Evolutionary conservation across 306 rosid species (phyloP).

Genomic region (Fragaria ananassa): DNA sequence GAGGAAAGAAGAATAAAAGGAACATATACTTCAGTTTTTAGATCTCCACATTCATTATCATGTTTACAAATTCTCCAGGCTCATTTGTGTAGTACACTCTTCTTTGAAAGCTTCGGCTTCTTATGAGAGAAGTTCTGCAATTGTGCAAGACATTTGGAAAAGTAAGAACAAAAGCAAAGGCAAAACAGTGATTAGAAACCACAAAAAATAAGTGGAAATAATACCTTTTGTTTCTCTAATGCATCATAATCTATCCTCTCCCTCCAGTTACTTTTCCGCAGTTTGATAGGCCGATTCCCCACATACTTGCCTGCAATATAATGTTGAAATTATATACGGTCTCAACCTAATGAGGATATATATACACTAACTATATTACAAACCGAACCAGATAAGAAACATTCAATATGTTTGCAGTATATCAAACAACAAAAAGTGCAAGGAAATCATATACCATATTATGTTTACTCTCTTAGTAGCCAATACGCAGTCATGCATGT

Average conservation of each 20-base stretch:
- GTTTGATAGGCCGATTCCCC: slow-evolving; percentile 92
- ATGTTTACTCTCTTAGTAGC: neutral
- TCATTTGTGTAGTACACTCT: slow-evolving; percentile 84
- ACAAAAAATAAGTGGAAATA: neutral
- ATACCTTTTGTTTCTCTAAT: slow-evolving; percentile 73
- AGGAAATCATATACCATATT: neutral
- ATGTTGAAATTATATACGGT: neutral
- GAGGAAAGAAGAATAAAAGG: neutral
- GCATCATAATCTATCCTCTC: slow-evolving; percentile 86
- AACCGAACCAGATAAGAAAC: neutral
- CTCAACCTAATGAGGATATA: neutral
- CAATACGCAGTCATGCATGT: neutral
- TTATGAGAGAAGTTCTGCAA: slow-evolving; percentile 60
- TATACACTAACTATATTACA: neutral
- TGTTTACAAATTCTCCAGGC: neutral
- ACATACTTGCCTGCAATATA: slow-evolving; percentile 77
- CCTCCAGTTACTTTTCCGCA: slow-evolving; percentile 93
- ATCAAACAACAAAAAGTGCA: neutral
- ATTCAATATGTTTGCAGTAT: neutral
- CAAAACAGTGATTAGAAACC: neutral
- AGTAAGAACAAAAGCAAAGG: neutral
- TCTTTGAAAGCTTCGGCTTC: slow-evolving; percentile 70
- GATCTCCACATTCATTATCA: neutral
- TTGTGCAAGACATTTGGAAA: neutral
- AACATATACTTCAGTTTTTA: no score